phyloP scores from a whole-genome alignment of 2,329 filamentous ascomycete genomes.

The Blumeria graminis region DNA sequence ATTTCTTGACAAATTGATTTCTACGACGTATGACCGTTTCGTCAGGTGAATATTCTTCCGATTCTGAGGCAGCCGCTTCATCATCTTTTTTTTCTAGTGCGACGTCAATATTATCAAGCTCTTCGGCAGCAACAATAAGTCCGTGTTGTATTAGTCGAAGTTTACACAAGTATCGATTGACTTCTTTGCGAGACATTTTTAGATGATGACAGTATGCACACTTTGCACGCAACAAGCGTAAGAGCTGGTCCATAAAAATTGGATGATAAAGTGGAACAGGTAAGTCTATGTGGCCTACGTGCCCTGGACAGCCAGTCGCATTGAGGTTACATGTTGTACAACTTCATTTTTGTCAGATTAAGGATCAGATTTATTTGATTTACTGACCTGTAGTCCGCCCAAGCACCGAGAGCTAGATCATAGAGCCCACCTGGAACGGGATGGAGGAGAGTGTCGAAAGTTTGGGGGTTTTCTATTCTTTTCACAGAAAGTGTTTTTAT shows the following conservation, averaged over 20 bases:
- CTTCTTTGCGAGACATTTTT: constrained; percentile 48
- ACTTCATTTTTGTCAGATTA: constrained; percentile 21
- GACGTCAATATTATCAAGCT: constrained; percentile 20
- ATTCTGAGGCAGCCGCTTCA: constrained; percentile 8
- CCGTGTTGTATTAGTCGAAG: constrained; percentile 69
- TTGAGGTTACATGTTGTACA: constrained; percentile 83
- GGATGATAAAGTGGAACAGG: constrained; percentile 87
- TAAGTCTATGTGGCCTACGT: constrained; percentile 85
- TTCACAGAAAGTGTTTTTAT: constrained; percentile 80
- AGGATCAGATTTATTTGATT: background rate
- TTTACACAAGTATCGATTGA: constrained; percentile 65
- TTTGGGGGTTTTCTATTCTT: constrained; percentile 74
- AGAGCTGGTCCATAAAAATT: constrained; percentile 82
- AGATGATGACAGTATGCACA: constrained; percentile 82
- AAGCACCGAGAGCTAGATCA: constrained; percentile 74
- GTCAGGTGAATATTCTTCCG: constrained; percentile 15
- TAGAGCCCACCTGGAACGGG: constrained; percentile 80
- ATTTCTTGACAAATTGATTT: constrained; percentile 46
- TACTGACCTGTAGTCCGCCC: constrained; percentile 58
- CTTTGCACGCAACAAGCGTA: constrained; percentile 63
- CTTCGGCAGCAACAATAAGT: constrained; percentile 40
- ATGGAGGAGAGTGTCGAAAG: constrained; percentile 81
- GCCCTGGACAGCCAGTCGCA: constrained; percentile 64
- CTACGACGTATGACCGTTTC: constrained; percentile 28
- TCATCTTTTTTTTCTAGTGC: constrained; percentile 7